Evolutionary conservation across 139 green algal genomes (phyloP).

Genomic region (Tetratostichococcus sp.): DNA sequence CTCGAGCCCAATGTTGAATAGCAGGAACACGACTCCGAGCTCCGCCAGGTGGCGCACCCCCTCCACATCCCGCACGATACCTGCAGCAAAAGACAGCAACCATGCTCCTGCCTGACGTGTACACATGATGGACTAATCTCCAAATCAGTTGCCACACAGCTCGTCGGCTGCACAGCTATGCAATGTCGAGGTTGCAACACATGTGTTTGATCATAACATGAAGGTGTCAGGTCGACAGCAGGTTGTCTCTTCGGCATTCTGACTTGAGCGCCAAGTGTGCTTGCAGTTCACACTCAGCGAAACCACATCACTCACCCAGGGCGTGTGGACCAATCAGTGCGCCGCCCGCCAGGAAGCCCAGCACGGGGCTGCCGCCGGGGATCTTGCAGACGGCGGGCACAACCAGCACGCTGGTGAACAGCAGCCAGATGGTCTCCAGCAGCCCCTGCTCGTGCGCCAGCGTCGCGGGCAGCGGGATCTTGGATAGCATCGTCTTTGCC

Average conservation of each 20-base stretch:
- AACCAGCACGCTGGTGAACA: constrained; percentile 78
- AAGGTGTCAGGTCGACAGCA: too few species aligned
- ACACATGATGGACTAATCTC: too few species aligned
- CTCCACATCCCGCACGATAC: constrained; percentile 87
- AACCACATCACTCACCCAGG: constrained; percentile 33
- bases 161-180: too few species aligned
- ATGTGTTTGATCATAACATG: too few species aligned
- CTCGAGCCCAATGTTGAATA: constrained; percentile 98
- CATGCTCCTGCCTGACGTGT: too few species aligned
- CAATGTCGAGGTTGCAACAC: too few species aligned
- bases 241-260: too few species aligned
- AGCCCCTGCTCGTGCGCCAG: constrained; percentile 62
- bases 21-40: constrained; percentile 93
- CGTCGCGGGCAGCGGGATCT: constrained; percentile 17
- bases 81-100: background rate
- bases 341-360: constrained; percentile 91
- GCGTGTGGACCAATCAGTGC: constrained; percentile 91
- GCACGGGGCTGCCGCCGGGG: constrained; percentile 86
- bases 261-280: too few species aligned
- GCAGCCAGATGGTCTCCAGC: constrained; percentile 84
- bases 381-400: constrained; percentile 86
- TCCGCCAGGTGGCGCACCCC: constrained; percentile 87
- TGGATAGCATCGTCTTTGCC: constrained; percentile 3
- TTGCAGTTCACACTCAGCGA: too few species aligned
- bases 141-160: too few species aligned